Conservation (phyloP, 768 basidiomycete genomes). For the Suillus sp. region DNA sequence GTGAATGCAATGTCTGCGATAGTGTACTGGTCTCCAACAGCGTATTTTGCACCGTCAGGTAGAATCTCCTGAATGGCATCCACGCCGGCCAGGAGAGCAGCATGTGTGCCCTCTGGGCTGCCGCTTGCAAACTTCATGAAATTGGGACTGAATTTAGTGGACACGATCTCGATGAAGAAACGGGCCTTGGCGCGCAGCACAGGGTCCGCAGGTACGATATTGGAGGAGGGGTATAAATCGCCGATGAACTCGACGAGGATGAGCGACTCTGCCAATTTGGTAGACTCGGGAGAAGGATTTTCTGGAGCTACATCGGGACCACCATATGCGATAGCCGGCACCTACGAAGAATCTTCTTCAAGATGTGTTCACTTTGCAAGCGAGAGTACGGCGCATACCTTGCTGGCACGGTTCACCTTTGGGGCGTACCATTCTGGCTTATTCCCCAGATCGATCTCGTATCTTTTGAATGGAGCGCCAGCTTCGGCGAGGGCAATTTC, state of each 20-base stretch:
- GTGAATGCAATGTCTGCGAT: constrained; percentile 63
- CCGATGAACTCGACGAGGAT: constrained; percentile 68
- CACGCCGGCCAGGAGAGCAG: constrained; percentile 40
- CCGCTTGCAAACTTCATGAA: constrained; percentile 4
- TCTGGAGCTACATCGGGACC: constrained; percentile 58
- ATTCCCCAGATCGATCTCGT: constrained; percentile 60
- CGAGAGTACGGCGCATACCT: constrained; percentile 42
- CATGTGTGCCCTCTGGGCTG: background rate
- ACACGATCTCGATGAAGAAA: constrained; percentile 61
- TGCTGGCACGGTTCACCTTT: constrained; percentile 66
- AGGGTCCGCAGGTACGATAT: constrained; percentile 56
- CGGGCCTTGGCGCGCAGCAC: constrained; percentile 59
- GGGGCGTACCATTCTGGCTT: constrained; percentile 73
- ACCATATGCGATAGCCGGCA: constrained; percentile 62
- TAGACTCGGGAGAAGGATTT: constrained; percentile 58
- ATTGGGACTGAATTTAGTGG: constrained; percentile 44
- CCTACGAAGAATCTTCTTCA: constrained; percentile 31
- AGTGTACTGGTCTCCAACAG: constrained; percentile 35
- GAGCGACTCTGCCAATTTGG: constrained; percentile 65
- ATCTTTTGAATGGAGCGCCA: constrained; percentile 48
- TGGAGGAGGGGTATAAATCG: constrained; percentile 52
- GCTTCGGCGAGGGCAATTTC: constrained; percentile 66
- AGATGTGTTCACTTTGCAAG: background rate
- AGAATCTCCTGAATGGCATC: constrained; percentile 55
- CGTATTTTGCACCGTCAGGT: constrained; percentile 43